Base-by-base conservation (phyloP, 306 rosid species). In the Cercis canadensis region DNA sequence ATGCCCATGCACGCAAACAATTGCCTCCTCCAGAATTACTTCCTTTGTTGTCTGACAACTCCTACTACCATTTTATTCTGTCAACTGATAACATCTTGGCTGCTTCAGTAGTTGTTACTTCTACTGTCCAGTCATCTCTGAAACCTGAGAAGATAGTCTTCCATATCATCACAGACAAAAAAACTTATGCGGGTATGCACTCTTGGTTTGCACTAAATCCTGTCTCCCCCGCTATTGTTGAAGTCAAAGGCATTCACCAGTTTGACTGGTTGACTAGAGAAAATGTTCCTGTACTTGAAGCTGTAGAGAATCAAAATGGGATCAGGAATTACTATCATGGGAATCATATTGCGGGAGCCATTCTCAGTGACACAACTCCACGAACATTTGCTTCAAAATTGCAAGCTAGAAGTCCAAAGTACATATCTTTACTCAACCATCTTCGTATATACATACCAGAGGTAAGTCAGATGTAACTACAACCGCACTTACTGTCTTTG, bases 231-330 rank as follows among this genome's bases (percentile, higher is more conserved):
- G 97, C 99, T 49, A 82, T 91, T 70, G 90, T 95, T 76, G 99
- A 95, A 83, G 96, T 95, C 81, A 95, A 82, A 82, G 92, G 99
- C 11, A 65, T 95, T 77, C 99, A 95, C 87, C 99, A 95, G 71
- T 95, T 95, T 78, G 97, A 92, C 65, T 95, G 97, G 97, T 89
- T 95, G 82, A 95, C 96, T n/a, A 87, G 93, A 87, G 99, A 95
- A 83, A 95, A 95, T 69, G 92, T 95, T 78, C 99, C 99, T 11
- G 97, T 95, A 34, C 96, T 95, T 77, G 99, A 95, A 85, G 99
- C 99, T 14, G 89, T 95, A 78, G 96, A 91, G 80, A 89, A 85
- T 75, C 97, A 95, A 44, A 85, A 87, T 73, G 97, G 87, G 69
- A 91, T 95, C 73, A 80, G 92, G 75, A 80, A 78, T 76, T 95